phyloP scores from a whole-genome alignment of 2,329 filamentous ascomycete species.

The Sclerotinia subarctica region DNA sequence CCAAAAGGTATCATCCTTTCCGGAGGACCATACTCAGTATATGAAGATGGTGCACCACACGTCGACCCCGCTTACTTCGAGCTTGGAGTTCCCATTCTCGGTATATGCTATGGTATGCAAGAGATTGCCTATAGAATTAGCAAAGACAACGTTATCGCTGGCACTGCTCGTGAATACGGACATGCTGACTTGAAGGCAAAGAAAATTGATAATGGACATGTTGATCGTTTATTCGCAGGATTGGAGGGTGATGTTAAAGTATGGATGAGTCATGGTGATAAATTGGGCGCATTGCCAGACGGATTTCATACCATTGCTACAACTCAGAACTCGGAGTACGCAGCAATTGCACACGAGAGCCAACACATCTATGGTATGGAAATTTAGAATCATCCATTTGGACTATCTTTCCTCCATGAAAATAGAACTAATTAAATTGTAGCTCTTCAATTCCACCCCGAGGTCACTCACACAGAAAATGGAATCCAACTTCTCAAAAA shows the following conservation, averaged over 20 bases:
- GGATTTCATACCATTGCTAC: constrained; percentile 71
- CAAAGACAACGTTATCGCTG: constrained; percentile 62
- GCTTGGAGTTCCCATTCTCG: constrained; percentile 38
- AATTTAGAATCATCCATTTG: not conserved
- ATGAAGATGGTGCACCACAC: constrained; percentile 72
- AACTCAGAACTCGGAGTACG: constrained; percentile 73
- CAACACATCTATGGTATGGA: constrained; percentile 65
- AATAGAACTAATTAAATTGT: not conserved
- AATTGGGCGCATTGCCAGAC: constrained; percentile 70
- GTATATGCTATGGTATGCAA: constrained; percentile 51
- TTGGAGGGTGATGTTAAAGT: constrained; percentile 67
- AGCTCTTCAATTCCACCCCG: constrained; percentile 54
- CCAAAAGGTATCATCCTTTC: constrained; percentile 82
- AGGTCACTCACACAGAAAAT: constrained; percentile 54
- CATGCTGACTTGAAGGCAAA: constrained; percentile 53
- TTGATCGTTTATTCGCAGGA: constrained; percentile 75
- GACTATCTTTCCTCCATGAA: not conserved
- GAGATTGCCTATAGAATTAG: constrained; percentile 71
- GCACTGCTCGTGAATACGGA: constrained; percentile 50
- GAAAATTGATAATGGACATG: constrained; percentile 53
- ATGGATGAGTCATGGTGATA: constrained; percentile 90
- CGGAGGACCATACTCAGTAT: constrained; percentile 73
- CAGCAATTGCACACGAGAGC: constrained; percentile 69
- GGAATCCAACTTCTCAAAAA: constrained; percentile 73
- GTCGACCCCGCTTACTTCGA: constrained; percentile 77